Evolutionary conservation across 2,329 filamentous ascomycete genomes (phyloP).

Genomic region (Monilinia aucupariae): DNA sequence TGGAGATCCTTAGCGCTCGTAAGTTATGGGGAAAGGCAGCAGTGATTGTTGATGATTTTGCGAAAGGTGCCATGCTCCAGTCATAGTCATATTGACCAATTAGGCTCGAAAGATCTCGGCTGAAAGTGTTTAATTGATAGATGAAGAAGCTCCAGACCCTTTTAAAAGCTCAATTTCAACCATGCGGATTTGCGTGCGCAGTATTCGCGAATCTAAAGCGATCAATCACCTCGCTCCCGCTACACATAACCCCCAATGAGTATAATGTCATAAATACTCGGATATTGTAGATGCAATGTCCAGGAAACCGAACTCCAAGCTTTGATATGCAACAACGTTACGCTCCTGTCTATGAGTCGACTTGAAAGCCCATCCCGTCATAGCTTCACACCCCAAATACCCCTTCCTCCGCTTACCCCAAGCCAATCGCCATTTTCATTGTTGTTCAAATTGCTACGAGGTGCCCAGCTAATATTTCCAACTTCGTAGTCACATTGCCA

Average conservation of each 20-base stretch:
- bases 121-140: neutral
- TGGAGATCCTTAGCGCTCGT: conserved; percentile 46
- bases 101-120: neutral
- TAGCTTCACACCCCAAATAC: conserved; percentile 61
- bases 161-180: neutral
- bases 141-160: neutral
- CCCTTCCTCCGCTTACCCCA: conserved; percentile 72
- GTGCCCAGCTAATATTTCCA: conserved; percentile 79
- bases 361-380: conserved; percentile 23
- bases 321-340: conserved; percentile 24
- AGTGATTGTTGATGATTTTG: conserved; percentile 37
- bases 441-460: conserved; percentile 56
- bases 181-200: conserved; percentile 11
- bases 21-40: conserved; percentile 54
- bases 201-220: neutral
- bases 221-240: conserved; percentile 15
- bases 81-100: neutral
- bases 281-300: conserved; percentile 26
- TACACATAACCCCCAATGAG: conserved; percentile 22
- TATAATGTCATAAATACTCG: conserved; percentile 21
- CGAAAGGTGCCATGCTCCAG: neutral
- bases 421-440: conserved; percentile 75
- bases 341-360: conserved; percentile 21
- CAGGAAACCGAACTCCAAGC: conserved; percentile 26
- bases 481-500: conserved; percentile 88